Base-by-base conservation (phyloP, 805 yeast genomes). In the Candida qinlingensis region DNA sequence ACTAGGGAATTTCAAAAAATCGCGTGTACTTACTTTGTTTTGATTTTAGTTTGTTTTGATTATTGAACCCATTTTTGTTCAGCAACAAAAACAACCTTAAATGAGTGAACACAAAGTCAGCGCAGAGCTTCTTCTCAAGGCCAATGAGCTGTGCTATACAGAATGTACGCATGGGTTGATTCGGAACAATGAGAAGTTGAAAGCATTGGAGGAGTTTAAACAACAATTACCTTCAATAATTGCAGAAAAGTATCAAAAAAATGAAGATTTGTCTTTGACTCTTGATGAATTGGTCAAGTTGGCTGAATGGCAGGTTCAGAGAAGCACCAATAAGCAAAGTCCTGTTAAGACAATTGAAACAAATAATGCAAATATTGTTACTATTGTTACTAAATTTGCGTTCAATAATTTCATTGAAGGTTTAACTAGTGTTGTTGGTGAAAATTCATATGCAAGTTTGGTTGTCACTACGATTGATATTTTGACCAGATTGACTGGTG, bases 291-390 rank as follows among this genome's bases (percentile, higher is more conserved):
- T 61, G 45, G 48, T 44, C 34, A 52, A 56, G 38, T 44, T 61
- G 30, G 52, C 59, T 57, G 54, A 54, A 3, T 61, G 63, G 63
- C 60, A 61, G 34, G 35, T 60, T 13, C 49, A 42, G 9, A 61
- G 53, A 52, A 63, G 65, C 1, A 60, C 58, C 29, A 60, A 53
- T 46, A 55, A 63, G 45, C 59, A 64, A 1, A 54, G 54, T 4
- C 38, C 59, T 5, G 53, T 51, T 31, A 56, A 54, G 29, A 41
- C 59, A 25, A 54, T 61, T 5, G 47, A 42, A 5, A 54, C 59
- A 28, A 61, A 61, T 41, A 45, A 48, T 3, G 51, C 49, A 3
- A 46, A 52, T 3, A 26, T 37, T 2, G 60, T 61, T 7, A 6
- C 37, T 1, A 34, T 25, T 8, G 39, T 52, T 3, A 49, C 56